Percentiles rank a stretch among this genome's conserved stretches.
Conservation (phyloP, 208 protist species). For the Leishmania amazonensis region DNA sequence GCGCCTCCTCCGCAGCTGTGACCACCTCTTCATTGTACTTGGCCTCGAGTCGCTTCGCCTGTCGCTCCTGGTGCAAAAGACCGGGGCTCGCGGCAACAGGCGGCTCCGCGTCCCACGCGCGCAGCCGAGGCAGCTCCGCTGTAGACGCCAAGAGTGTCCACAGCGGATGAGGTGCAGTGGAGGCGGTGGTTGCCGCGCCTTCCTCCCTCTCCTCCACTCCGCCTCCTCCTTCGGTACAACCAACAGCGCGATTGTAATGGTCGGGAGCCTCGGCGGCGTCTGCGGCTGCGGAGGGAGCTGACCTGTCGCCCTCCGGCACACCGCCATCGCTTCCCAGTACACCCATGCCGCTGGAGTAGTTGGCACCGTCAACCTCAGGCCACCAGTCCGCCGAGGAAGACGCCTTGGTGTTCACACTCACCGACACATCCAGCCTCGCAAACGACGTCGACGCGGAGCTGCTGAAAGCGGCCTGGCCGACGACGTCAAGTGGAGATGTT, state of each 20-base stretch:
- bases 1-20: slow-evolving; percentile 10
- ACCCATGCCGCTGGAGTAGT: not conserved
- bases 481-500: not conserved
- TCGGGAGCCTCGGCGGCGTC: not conserved
- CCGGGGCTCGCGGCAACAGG: not conserved
- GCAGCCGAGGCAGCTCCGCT: slow-evolving; percentile 9
- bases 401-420: not conserved
- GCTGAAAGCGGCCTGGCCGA: not conserved
- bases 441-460: not conserved
- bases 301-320: not conserved
- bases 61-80: not conserved
- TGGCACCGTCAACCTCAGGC: not conserved
- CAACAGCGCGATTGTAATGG: not conserved
- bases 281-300: not conserved
- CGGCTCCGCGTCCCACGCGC: slow-evolving; percentile 22
- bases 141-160: not conserved
- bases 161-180: not conserved
- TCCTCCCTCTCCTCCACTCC: not conserved
- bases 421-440: not conserved
- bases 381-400: not conserved
- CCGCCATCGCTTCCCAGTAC: not conserved
- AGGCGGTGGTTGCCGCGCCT: not conserved
- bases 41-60: not conserved
- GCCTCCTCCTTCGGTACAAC: not conserved
- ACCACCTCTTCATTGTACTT: slow-evolving; percentile 12